Percentiles rank a stretch among this genome's conserved stretches.
Evolutionary conservation across 169 alveolate genomes (phyloP).

Genomic region (Plasmodium blacklocki): DNA sequence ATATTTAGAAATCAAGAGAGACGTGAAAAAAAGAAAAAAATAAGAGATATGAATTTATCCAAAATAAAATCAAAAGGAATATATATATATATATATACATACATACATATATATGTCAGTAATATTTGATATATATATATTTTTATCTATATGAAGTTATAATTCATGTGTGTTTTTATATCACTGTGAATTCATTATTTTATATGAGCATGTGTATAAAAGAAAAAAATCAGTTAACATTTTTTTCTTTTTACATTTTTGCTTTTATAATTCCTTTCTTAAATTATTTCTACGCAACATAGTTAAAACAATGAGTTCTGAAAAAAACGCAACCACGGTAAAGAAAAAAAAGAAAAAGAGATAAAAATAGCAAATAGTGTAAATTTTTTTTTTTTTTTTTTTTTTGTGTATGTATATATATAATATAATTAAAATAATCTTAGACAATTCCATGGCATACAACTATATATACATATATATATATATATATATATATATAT

Average conservation of each 20-base stretch:
- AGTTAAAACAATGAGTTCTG: slow-evolving; percentile 61
- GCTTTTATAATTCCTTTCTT: slow-evolving; percentile 7
- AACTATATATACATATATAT: too few relatives aligned
- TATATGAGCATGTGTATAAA: slow-evolving; percentile 8
- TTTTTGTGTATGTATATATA: neutral
- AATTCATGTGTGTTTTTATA: neutral
- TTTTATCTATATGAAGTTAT: neutral
- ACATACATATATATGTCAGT: too few relatives aligned
- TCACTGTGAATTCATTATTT: neutral
- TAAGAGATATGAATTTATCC: slow-evolving; percentile 1
- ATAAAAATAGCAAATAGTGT: too few relatives aligned
- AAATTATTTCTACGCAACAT: neutral
- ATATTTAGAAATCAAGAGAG: neutral
- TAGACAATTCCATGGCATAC: too few relatives aligned
- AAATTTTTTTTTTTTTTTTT: too few relatives aligned
- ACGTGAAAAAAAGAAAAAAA: neutral
- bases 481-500: too few relatives aligned
- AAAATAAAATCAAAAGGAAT: neutral
- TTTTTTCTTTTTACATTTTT: slow-evolving; percentile 8
- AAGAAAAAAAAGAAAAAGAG: neutral
- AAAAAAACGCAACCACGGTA: slow-evolving; percentile 74
- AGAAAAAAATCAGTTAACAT: neutral
- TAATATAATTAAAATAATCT: neutral
- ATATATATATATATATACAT: too few relatives aligned
- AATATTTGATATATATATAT: neutral